A percentile compares a stretch with the other conserved stretches of the same genome.
phyloP scores from a whole-genome alignment of 768 basidiomycete species.

The Mycena chlorophos region DNA sequence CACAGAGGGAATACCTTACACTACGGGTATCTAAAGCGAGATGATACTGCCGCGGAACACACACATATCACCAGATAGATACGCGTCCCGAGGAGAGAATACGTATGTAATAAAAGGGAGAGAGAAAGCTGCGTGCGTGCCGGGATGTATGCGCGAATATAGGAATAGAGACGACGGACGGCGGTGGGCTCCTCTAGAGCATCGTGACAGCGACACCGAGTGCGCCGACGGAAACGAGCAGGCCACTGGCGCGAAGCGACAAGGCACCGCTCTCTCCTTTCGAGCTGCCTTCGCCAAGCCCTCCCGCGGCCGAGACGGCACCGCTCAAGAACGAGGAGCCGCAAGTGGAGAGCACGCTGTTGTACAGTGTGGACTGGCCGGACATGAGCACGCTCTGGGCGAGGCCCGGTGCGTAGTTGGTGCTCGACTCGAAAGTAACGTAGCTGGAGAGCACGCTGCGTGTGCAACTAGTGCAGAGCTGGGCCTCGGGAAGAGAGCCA shows the following conservation, averaged over 20 bases:
- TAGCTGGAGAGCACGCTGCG: conserved; percentile 74
- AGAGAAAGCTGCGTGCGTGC: background rate
- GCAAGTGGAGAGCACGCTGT: conserved; percentile 60
- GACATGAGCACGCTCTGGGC: conserved; percentile 60
- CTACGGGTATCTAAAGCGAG: background rate
- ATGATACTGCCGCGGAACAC: background rate
- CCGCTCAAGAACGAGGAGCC: conserved; percentile 69
- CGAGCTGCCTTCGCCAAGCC: conserved; percentile 42
- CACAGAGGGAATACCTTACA: background rate
- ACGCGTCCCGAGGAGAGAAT: background rate
- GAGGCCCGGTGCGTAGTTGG: conserved; percentile 79
- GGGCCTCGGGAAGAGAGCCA: conserved; percentile 43
- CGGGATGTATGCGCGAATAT: background rate
- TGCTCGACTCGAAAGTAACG: conserved; percentile 68
- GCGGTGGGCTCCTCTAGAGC: conserved; percentile 16
- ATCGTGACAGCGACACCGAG: conserved; percentile 21
- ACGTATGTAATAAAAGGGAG: background rate
- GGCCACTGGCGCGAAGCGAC: conserved; percentile 26
- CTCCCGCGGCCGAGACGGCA: conserved; percentile 69
- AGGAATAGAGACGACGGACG: background rate
- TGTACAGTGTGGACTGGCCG: conserved; percentile 68
- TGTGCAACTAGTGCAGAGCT: conserved; percentile 83
- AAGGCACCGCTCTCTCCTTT: conserved; percentile 25
- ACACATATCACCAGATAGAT: background rate
- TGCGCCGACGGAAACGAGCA: conserved; percentile 35